Evolutionary conservation across 2,329 filamentous ascomycete species (phyloP), one percentile per base, ranked within the genome.

Genomic region (Apiospora marii): DNA sequence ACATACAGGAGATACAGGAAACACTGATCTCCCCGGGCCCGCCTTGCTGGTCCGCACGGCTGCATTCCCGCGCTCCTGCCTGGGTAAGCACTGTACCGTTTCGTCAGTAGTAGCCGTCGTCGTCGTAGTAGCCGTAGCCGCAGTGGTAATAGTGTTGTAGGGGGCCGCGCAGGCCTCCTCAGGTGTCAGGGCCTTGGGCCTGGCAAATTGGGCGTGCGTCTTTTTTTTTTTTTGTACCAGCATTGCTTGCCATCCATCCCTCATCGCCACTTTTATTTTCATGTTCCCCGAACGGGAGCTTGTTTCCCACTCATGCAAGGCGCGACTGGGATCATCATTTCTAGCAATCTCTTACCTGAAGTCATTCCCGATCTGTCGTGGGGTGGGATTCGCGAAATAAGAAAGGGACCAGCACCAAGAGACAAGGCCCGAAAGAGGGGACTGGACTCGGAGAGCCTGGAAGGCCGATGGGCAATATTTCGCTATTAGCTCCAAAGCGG

Each of bases 271-370:
- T 64, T 64, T 64, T 64, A n/a, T 41, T 64, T 64, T 41, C 58
- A 64, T 41, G 58, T 64, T 64, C 58, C 58, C 58, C 58, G 58
- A 64, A 41, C 58, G 58, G 58, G 58, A 64, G 58, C 58, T 64
- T 64, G 58, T 64, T 64, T 64, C 34, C 58, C 58, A 64, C 58
- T 41, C 58, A 64, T 64, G 58, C 58, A 64, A 64, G 58, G 58
- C 58, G 58, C 58, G 58, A 64, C 58, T 64, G 58, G 58, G 58
- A 64, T 64, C 34, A 61, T 61, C 53, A 34, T n/a, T 64, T 37
- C 30, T 64, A 64, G 58, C 58, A 64, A 64, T 64, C 34, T 64
- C 58, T 64, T 64, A 64, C 34, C 30, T 64, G 58, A 64, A 64
- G 58, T 41, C 58, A 41, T 64, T 6, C 30, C 58, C 34, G 58